phyloP scores from a whole-genome alignment of 495 filamentous ascomycete species.

The Penicillium lagena region DNA sequence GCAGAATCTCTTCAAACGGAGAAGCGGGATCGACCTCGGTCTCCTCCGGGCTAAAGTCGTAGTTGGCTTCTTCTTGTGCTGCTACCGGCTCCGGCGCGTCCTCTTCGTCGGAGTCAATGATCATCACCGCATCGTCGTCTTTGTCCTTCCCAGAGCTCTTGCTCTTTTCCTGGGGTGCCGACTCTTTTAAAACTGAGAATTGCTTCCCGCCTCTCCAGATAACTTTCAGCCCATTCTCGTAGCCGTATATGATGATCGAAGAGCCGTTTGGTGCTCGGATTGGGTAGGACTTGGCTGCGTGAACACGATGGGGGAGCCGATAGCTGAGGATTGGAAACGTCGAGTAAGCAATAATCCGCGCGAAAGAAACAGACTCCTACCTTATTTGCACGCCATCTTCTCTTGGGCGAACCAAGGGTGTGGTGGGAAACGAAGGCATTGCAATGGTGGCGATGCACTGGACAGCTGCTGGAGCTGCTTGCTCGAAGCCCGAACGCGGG shows the following conservation, averaged over 20 bases:
- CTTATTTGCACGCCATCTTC: conserved; percentile 49
- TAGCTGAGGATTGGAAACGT: conserved; percentile 48
- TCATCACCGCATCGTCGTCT: conserved; percentile 60
- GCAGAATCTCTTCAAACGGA: conserved; percentile 50
- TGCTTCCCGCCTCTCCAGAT: conserved; percentile 74
- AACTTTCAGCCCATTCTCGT: conserved; percentile 69
- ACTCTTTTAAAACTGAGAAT: conserved; percentile 43
- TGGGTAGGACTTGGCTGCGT: conserved; percentile 70
- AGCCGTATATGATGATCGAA: conserved; percentile 74
- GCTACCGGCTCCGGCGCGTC: conserved; percentile 33
- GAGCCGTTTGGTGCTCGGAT: conserved; percentile 76
- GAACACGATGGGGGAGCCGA: conserved; percentile 64
- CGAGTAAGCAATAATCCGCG: too few species aligned
- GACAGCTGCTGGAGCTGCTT: conserved; percentile 5
- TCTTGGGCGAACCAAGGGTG: conserved; percentile 29
- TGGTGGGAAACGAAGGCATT: conserved; percentile 35
- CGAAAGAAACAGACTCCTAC: conserved; percentile 15
- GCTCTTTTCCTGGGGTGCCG: conserved; percentile 11
- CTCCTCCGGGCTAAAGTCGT: conserved; percentile 51
- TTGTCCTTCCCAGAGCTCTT: conserved; percentile 28
- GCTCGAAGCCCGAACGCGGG: conserved; percentile 13
- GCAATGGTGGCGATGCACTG: conserved; percentile 8
- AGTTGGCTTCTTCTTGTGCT: conserved; percentile 30
- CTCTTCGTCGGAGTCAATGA: conserved; percentile 78
- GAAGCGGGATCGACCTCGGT: conserved; percentile 51